Evolutionary conservation across 768 basidiomycete species (phyloP).

Genomic region (Trichaptum fuscoviolaceum): DNA sequence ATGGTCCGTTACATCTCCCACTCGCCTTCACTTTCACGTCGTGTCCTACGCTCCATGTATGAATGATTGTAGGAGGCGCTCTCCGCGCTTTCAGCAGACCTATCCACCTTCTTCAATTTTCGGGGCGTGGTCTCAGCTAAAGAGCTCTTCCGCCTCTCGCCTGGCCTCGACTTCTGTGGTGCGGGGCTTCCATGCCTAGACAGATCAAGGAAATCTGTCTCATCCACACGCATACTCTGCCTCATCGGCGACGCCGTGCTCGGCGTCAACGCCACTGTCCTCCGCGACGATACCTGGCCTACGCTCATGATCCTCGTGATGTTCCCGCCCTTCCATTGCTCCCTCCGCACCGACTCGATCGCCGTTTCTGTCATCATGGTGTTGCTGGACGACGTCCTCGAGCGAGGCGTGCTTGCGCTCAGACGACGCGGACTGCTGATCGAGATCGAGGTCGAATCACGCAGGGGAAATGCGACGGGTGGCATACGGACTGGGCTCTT

Average conservation of each 20-base stretch:
- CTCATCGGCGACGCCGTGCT: slow-evolving; percentile 9
- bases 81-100: neutral
- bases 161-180: neutral
- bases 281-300: slow-evolving; percentile 6
- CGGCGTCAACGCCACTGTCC: slow-evolving; percentile 5
- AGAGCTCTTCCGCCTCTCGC: neutral
- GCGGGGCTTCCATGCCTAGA: neutral
- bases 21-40: neutral
- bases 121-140: neutral
- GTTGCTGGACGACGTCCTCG: neutral
- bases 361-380: slow-evolving; percentile 3
- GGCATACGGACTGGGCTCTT: neutral
- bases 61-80: neutral
- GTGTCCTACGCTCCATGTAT: neutral
- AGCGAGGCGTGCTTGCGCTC: slow-evolving; percentile 2
- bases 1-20: neutral
- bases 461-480: neutral
- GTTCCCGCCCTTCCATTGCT: slow-evolving; percentile 5
- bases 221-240: slow-evolving; percentile 4
- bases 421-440: neutral
- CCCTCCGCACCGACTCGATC: slow-evolving; percentile 6
- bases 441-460: neutral
- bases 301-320: slow-evolving; percentile 10
- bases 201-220: neutral
- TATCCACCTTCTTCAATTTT: neutral